Percentiles rank a stretch among this genome's conserved stretches.
phyloP scores from a whole-genome alignment of 2,329 filamentous ascomycete genomes.

The Geoglossum cookeanum region DNA sequence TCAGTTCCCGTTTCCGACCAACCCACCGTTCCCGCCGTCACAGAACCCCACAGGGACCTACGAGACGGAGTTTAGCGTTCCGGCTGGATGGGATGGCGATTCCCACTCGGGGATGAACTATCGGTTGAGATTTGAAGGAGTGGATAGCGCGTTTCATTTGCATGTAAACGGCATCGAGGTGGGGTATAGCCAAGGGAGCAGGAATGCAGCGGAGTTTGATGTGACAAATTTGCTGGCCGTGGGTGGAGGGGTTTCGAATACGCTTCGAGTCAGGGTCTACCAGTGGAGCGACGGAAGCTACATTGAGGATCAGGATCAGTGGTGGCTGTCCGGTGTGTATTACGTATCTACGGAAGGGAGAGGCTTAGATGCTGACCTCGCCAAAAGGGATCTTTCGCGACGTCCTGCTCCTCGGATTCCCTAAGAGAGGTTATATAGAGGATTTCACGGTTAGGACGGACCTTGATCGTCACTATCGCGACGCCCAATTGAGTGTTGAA shows the following conservation, averaged over 20 bases:
- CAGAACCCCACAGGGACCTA: conserved; percentile 49
- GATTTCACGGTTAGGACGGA: conserved; percentile 37
- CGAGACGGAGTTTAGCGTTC: conserved; percentile 34
- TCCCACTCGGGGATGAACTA: conserved; percentile 29
- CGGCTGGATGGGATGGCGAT: conserved; percentile 21
- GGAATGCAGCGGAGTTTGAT: conserved; percentile 53
- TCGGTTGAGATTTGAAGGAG: conserved; percentile 48
- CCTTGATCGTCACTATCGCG: conserved; percentile 31
- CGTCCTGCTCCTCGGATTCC: conserved; percentile 40
- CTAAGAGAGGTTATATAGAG: conserved; percentile 30
- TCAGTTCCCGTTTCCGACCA: conserved; percentile 44
- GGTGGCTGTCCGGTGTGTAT: conserved; percentile 40
- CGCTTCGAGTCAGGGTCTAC: conserved; percentile 45
- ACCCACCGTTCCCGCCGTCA: conserved; percentile 39
- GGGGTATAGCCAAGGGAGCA: conserved; percentile 48
- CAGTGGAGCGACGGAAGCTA: conserved; percentile 52
- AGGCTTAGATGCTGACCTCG: conserved; percentile 1
- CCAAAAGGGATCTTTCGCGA: conserved; percentile 42
- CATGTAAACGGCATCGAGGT: conserved; percentile 45
- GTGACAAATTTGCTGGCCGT: conserved; percentile 32
- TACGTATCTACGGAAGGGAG: neutral
- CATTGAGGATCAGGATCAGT: conserved; percentile 50
- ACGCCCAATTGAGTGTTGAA: conserved; percentile 31
- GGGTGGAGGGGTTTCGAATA: conserved; percentile 25
- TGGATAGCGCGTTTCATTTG: conserved; percentile 51